Evolutionary conservation across 2,329 filamentous ascomycete genomes (phyloP).

Genomic region (Nemania abortiva): DNA sequence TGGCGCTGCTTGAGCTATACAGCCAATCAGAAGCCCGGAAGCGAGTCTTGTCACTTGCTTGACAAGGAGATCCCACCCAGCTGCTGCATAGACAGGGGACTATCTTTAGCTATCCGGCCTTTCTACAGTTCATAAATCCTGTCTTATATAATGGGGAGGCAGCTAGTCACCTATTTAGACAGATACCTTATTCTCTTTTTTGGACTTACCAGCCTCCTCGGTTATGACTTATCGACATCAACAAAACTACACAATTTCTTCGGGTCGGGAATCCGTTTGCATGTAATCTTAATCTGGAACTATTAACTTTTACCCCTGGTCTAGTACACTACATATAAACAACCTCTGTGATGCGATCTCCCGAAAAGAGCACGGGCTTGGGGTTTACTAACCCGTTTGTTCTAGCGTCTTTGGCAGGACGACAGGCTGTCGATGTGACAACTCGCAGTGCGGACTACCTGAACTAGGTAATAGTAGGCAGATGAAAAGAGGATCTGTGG

Average conservation of each 20-base stretch:
- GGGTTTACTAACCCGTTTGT: constrained; percentile 5
- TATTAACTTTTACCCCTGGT: constrained; percentile 29
- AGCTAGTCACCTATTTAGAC: background rate
- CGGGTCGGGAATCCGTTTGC: constrained; percentile 7
- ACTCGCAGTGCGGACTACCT: background rate
- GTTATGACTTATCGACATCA: constrained; percentile 12
- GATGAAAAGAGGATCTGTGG: constrained; percentile 35
- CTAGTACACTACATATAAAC: constrained; percentile 11
- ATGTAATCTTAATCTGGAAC: constrained; percentile 23
- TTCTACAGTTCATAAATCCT: constrained; percentile 2
- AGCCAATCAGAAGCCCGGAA: constrained; percentile 43
- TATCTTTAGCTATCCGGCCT: background rate
- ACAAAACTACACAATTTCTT: background rate
- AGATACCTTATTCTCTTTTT: constrained; percentile 3
- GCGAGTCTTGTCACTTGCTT: constrained; percentile 30
- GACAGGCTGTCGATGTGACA: constrained; percentile 13
- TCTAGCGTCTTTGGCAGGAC: constrained; percentile 49
- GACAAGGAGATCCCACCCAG: constrained; percentile 35
- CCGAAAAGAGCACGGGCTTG: background rate
- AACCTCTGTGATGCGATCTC: constrained; percentile 16
- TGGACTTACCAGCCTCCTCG: constrained; percentile 30
- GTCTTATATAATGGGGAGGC: background rate
- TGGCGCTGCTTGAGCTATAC: constrained; percentile 45
- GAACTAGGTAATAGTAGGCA: constrained; percentile 42
- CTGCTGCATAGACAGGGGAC: constrained; percentile 34